Evolutionary conservation across 306 rosid genomes (phyloP), one percentile per base, ranked within the genome.

Genomic region (Glycine soja): DNA sequence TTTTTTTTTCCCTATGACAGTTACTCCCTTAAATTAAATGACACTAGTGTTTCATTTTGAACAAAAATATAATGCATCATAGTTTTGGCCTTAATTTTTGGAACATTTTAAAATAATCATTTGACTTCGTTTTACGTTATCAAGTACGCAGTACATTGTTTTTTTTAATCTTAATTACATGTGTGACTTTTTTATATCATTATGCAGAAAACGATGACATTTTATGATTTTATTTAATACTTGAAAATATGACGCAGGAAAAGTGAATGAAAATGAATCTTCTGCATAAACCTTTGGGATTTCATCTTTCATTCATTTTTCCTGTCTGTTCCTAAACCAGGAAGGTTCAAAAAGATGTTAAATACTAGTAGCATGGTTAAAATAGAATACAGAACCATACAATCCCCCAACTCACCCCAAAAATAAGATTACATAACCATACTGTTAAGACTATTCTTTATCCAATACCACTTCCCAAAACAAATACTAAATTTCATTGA

Each of bases 271-370:
- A 15, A 4, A 73, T 7, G 42, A 58, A 77, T 69, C 50, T 75
- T 82, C 6, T 52, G 74, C 74, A 50, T 40, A 66, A 66, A 36
- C 18, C 13, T 54, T 40, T 10, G 40, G 65, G 34, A 57, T 73
- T 24, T 24, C 30, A 24, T 24, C 30, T 24, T 24, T 24, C 30
- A 24, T 24, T 80, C 57, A 76, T 59, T 72, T 36, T 51, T 52
- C 69, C 15, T 47, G 46, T 67, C 34, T 61, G 79, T 67, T 36
- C 76, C 56, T 54, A 66, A 69, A 79, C 47, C 70, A 5, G 34
- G 10, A 75, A 74, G 61, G 56, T 86, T 76, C 64, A 42, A 76
- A 80, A 30, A 72, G 30, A 72, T 71, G 16, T 43, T 47, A 59
- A 46, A 83, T 52, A 24, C 30, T 1, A 24, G 30, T 24, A 81